phyloP scores from a whole-genome alignment of 257 asterid species.

The Scutellaria minor region DNA sequence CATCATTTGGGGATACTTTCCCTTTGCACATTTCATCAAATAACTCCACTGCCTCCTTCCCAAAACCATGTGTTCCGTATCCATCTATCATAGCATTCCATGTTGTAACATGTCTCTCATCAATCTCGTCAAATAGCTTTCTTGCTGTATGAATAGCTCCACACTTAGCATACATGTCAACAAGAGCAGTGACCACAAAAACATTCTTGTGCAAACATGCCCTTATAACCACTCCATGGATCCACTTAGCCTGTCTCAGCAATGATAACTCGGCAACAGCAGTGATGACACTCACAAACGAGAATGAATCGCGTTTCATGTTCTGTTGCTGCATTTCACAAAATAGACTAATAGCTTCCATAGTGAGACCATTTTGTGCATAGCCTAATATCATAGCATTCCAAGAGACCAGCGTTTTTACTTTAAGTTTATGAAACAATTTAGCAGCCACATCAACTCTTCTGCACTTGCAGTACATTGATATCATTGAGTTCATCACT shows the following conservation, averaged over 20 bases:
- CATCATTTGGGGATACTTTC: conserved; percentile 55
- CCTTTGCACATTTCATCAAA: conserved; percentile 73
- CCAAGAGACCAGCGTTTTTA: conserved; percentile 82
- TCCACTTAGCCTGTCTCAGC: conserved; percentile 84
- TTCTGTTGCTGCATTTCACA: conserved; percentile 60
- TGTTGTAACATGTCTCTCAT: conserved; percentile 73
- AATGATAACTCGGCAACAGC: conserved; percentile 88
- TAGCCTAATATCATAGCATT: conserved; percentile 86
- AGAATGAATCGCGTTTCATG: conserved; percentile 76
- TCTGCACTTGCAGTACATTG: conserved; percentile 93
- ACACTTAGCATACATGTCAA: conserved; percentile 93
- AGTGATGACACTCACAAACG: conserved; percentile 77
- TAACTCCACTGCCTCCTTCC: conserved; percentile 65
- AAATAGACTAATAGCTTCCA: conserved; percentile 69
- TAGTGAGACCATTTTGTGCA: conserved; percentile 70
- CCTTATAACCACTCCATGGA: conserved; percentile 74
- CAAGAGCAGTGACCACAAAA: conserved; percentile 81
- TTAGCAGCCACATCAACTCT: conserved; percentile 64
- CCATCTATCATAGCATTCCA: conserved; percentile 99
- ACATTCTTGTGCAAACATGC: conserved; percentile 56
- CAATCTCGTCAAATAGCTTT: conserved; percentile 66
- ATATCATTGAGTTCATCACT: conserved; percentile 74
- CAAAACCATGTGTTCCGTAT: conserved; percentile 94
- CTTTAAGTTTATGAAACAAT: conserved; percentile 54
- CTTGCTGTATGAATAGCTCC: conserved; percentile 81